phyloP scores from a whole-genome alignment of 2,329 filamentous ascomycete genomes.

The Incumbomyces delicatus region DNA sequence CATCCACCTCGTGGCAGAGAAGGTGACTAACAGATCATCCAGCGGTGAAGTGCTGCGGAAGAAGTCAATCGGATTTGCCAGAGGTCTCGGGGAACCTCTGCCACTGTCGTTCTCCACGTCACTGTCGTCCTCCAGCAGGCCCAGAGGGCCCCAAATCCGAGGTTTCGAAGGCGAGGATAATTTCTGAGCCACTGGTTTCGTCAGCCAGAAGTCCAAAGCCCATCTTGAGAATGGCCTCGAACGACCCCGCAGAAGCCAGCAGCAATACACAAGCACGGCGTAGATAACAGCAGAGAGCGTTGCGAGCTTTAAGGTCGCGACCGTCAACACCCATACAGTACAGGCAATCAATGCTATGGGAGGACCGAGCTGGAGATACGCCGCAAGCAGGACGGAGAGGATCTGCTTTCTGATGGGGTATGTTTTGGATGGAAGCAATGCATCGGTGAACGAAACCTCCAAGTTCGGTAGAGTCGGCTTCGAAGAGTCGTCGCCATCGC shows the following conservation, averaged over 20 bases:
- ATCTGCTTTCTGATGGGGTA: not conserved
- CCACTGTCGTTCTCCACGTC: not conserved
- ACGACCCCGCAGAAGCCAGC: not conserved
- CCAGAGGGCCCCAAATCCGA: not conserved
- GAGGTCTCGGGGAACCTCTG: not conserved
- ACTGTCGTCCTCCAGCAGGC: not conserved
- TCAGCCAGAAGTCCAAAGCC: not conserved
- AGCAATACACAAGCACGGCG: not conserved
- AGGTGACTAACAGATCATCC: constrained; percentile 10
- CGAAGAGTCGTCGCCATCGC: too few species aligned
- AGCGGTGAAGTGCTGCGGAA: constrained; percentile 9
- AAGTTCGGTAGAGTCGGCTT: not conserved
- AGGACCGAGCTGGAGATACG: not conserved
- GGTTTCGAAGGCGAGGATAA: not conserved
- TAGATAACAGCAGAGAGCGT: not conserved
- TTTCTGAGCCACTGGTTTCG: not conserved
- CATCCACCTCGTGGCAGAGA: constrained; percentile 6
- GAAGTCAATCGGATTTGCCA: constrained; percentile 7
- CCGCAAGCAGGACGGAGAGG: not conserved
- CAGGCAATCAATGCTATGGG: not conserved
- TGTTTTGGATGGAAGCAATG: not conserved
- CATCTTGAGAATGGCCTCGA: not conserved
- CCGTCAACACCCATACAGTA: not conserved
- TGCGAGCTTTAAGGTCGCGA: not conserved
- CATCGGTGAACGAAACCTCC: not conserved